These are phyloP conservation scores for Ballota nigra DNA, from an alignment of 257 asterid genomes.

Conservation along the genomic window DNA sequence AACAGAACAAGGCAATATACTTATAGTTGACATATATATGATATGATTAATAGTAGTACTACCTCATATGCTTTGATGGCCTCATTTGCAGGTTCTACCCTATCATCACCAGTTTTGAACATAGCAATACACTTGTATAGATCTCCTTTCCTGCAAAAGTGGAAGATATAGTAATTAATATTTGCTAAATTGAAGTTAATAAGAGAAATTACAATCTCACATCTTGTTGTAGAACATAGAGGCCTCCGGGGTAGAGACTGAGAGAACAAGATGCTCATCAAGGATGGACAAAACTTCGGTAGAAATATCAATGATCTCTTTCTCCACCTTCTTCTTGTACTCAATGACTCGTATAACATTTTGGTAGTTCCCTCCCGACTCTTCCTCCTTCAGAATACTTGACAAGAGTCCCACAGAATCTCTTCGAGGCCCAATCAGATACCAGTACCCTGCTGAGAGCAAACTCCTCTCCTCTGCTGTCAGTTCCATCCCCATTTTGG, in stretches of 20 bases:
- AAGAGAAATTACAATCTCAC: background rate
- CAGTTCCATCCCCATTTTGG: conserved; percentile 54
- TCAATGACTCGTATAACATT: background rate
- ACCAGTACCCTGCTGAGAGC: conserved; percentile 65
- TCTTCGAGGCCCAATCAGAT: conserved; percentile 40
- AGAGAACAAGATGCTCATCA: background rate
- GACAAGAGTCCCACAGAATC: conserved; percentile 32
- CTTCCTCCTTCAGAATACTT: background rate
- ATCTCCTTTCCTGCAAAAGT: background rate
- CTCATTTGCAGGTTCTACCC: background rate
- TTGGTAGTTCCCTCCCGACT: rapidly evolving
- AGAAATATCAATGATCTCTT: background rate
- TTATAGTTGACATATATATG: too few relatives aligned
- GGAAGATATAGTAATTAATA: too few relatives aligned
- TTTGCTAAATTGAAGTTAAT: too few relatives aligned
- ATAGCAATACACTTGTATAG: background rate
- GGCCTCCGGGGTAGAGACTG: background rate
- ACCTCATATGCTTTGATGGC: background rate
- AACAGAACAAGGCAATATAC: too few relatives aligned
- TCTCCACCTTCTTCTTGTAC: background rate
- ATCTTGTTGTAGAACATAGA: background rate
- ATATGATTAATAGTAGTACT: background rate
- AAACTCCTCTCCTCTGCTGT: conserved; percentile 66
- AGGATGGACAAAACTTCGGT: background rate
- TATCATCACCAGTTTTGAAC: background rate